These are phyloP conservation scores for Ephemerocybe angulata DNA, from an alignment of 768 basidiomycete species.

Conservation along the genomic window DNA sequence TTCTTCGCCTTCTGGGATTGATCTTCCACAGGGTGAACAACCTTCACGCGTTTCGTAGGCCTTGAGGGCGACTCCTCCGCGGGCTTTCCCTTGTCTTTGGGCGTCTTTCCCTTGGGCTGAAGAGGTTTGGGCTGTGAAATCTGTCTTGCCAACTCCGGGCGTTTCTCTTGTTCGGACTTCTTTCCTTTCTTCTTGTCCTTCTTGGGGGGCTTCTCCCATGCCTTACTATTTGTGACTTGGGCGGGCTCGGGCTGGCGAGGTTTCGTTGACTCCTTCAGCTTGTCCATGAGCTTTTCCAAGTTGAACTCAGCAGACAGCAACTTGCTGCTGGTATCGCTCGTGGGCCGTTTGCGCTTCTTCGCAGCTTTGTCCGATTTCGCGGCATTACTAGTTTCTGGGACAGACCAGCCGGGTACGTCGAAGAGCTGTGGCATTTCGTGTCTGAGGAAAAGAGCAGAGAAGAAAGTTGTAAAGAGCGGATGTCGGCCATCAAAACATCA, in stretches of 20 bases:
- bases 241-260: constrained; percentile 15
- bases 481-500: background rate
- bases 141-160: background rate
- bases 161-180: constrained; percentile 3
- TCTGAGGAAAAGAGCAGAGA: background rate
- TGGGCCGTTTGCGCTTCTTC: constrained; percentile 54
- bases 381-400: constrained; percentile 39
- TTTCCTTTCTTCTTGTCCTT: constrained; percentile 17
- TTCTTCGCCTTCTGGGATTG: constrained; percentile 6
- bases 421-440: constrained; percentile 31
- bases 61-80: constrained; percentile 9
- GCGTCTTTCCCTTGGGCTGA: constrained; percentile 14
- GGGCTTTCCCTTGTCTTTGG: constrained; percentile 9
- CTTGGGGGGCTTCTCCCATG: constrained; percentile 12
- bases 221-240: constrained; percentile 18
- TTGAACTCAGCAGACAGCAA: constrained; percentile 42
- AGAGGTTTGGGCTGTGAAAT: constrained; percentile 22
- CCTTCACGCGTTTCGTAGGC: constrained; percentile 12
- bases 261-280: constrained; percentile 31
- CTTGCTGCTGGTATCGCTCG: constrained; percentile 31
- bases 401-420: constrained; percentile 67
- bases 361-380: constrained; percentile 26
- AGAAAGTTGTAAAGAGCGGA: background rate
- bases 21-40: constrained; percentile 2
- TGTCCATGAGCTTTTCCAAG: constrained; percentile 58